These are phyloP conservation scores for Mucor circinelloides DNA, from an alignment of 371 early-diverging fungal species.

Conservation along the genomic window DNA sequence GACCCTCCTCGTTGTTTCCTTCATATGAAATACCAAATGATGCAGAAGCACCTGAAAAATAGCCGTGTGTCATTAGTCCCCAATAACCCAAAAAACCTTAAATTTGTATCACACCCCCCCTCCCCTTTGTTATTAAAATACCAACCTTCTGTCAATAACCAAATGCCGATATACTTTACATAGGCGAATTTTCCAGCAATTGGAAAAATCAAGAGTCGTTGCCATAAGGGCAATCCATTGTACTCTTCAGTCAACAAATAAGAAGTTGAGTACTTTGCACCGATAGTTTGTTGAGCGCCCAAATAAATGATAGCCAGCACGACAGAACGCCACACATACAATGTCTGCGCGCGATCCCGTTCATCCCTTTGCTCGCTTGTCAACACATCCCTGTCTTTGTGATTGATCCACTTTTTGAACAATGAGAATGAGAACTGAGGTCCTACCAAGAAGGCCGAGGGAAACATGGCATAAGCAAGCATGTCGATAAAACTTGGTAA, in stretches of 20 bases:
- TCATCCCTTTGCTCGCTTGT: slow-evolving; percentile 36
- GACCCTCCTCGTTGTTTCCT: slow-evolving; percentile 54
- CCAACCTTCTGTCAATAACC: slow-evolving; percentile 68
- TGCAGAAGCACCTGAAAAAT: slow-evolving; percentile 52
- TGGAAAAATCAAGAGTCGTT: slow-evolving; percentile 49
- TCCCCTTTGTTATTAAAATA: background rate
- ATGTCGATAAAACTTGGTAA: slow-evolving; percentile 58
- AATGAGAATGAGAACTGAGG: slow-evolving; percentile 76
- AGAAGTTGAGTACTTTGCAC: slow-evolving; percentile 47
- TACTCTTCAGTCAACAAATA: slow-evolving; percentile 59
- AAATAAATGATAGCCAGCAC: slow-evolving; percentile 55
- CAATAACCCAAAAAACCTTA: slow-evolving; percentile 16
- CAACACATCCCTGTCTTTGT: slow-evolving; percentile 3
- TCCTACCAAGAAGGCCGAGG: slow-evolving; percentile 69
- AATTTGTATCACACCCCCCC: slow-evolving; percentile 1
- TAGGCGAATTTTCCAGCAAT: slow-evolving; percentile 60
- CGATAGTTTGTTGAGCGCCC: slow-evolving; percentile 53
- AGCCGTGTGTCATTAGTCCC: slow-evolving; percentile 4
- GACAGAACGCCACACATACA: slow-evolving; percentile 51
- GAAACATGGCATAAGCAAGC: slow-evolving; percentile 64
- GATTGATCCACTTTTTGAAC: slow-evolving; percentile 53
- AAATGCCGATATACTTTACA: slow-evolving; percentile 74
- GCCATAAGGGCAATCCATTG: slow-evolving; percentile 34
- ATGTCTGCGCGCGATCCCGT: slow-evolving; percentile 41
- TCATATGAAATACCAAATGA: slow-evolving; percentile 68